phyloP scores from a whole-genome alignment of 208 protist species.

The Acanthamoeba royreba region DNA sequence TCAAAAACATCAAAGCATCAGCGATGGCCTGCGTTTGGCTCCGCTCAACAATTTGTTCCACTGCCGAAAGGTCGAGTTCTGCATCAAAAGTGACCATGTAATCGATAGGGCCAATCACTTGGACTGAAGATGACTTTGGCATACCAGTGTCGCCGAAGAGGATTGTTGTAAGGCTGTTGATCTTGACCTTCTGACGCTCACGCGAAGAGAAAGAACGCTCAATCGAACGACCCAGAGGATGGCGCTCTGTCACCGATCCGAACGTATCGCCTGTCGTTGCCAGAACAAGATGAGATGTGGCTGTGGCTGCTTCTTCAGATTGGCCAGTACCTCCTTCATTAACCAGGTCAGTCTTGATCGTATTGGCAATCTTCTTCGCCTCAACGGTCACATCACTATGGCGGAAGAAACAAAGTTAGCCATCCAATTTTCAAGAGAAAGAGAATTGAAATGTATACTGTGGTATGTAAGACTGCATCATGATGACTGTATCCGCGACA shows the following conservation, averaged over 20 bases:
- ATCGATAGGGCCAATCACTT: no score
- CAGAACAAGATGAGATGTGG: no score
- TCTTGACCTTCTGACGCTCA: slow-evolving; percentile 76
- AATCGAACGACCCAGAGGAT: neutral
- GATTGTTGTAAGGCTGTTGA: slow-evolving; percentile 59
- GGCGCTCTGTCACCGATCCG: neutral
- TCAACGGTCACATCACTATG: slow-evolving; percentile 80
- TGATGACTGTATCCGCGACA: slow-evolving; percentile 85
- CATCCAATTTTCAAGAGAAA: no score
- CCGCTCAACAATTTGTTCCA: slow-evolving; percentile 90
- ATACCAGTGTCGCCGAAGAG: slow-evolving; percentile 60
- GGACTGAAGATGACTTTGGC: neutral
- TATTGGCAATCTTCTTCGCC: slow-evolving; percentile 75
- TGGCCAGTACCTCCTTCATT: neutral
- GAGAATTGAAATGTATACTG: neutral
- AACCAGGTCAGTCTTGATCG: neutral
- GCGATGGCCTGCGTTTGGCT: slow-evolving; percentile 87
- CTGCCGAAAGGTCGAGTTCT: slow-evolving; percentile 79
- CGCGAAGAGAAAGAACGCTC: slow-evolving; percentile 37
- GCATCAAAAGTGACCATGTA: no score
- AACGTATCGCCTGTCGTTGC: neutral
- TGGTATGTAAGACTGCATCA: slow-evolving; percentile 84
- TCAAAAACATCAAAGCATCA: slow-evolving; percentile 55
- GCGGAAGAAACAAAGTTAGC: no score
- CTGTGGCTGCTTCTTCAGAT: no score